Evolutionary conservation across 768 basidiomycete genomes (phyloP), one percentile per base, ranked within the genome.

Genomic region (Neoboletus magnificus): DNA sequence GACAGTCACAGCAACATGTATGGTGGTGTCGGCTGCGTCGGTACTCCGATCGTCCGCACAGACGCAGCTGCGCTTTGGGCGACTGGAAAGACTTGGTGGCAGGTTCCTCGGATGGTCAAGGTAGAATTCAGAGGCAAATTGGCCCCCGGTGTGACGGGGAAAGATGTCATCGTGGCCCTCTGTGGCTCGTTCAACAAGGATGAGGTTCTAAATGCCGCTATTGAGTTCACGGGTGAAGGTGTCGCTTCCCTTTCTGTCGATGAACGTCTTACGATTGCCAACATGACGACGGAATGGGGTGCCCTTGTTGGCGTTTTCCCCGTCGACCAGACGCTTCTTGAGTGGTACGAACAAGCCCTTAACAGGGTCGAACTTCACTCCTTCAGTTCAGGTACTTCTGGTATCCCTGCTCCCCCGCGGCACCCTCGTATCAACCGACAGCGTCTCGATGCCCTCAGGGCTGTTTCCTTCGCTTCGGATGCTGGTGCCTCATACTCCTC

Each of bases 201-300:
- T 69, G 93, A 98, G 70, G 97, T 98, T 3, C 80, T 99, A 45
- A 99, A 99, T 65, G 89, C 90, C 27, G 97, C 95, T 2, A 86
- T 99, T 70, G 97, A 99, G 71, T 99, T 99, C 70, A 85, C 87
- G 0, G 97, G 97, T 12, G 86, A 91, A 33, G 97, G 97, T 25
- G 80, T 98, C 11, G 67, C 81, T 18, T 79, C 83, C 18, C 77
- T 99, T 47, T 73, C 83, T 5, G 82, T 99, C 52, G 96, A 99
- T 66, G 95, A 98, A 63, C 84, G 97, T 40, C 79, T 99, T 44
- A 95, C 96, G 0, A 98, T 98, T 61, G 79, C 94, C n/a, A 98
- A 99, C 72, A 99, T 98, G 97, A 98, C 97, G 6, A 98, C 97
- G 30, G 97, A 99, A 72, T 99, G 97, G 97, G 97, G 97, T 42